A percentile compares a stretch with the other conserved stretches of the same genome.
Conservation (phyloP, 148 eudicot species). For the Polygonum aviculare region DNA sequence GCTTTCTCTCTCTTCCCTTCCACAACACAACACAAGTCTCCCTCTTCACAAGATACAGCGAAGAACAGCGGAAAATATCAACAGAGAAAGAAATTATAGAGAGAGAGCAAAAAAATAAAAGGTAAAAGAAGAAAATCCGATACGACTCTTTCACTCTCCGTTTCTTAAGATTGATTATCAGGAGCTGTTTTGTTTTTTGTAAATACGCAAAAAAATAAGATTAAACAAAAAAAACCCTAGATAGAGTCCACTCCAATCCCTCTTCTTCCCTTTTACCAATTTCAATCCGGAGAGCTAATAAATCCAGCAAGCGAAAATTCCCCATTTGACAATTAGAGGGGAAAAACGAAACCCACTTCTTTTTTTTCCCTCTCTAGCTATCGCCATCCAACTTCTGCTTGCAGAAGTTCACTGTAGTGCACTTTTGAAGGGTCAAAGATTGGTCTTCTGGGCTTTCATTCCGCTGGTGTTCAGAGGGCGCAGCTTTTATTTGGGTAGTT, state of each 20-base stretch:
- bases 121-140: constrained; percentile 7
- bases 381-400: background rate
- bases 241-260: constrained; percentile 1
- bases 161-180: background rate
- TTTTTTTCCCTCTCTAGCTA: background rate
- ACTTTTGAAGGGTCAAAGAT: background rate
- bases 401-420: constrained; percentile 1
- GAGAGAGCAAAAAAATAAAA: constrained; percentile 1
- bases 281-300: background rate
- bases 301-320: background rate
- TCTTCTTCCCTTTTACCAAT: background rate
- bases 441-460: background rate
- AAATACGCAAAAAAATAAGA: background rate
- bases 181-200: background rate
- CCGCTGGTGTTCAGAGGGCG: background rate
- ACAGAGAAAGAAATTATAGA: background rate
- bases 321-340: background rate
- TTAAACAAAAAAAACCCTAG: background rate
- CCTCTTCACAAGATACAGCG: background rate
- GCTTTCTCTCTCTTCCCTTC: constrained; percentile 6
- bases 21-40: constrained; percentile 3
- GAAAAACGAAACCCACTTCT: no score
- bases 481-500: constrained; percentile 7
- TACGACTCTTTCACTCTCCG: constrained; percentile 1
- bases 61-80: constrained; percentile 28